Evolutionary conservation across 305 asterid genomes (phyloP), one percentile per base, ranked within the genome.

Genomic region (Rubia tinctorum): DNA sequence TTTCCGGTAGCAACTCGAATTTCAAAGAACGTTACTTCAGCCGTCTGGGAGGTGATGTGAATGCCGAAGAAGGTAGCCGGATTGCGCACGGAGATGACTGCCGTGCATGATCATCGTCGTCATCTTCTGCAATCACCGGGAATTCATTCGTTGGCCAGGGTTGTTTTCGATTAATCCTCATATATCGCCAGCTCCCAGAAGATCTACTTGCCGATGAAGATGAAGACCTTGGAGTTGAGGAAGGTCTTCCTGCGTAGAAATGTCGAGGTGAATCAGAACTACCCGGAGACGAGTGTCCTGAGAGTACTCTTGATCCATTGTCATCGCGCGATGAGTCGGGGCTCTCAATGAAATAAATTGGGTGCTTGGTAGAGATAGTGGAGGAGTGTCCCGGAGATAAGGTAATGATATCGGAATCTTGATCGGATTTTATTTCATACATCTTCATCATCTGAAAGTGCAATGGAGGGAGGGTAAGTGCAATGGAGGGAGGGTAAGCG

Each of bases 11-110:
- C 97, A 45, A 91, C 82, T 2, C 75, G 78, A 67, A 89, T 62
- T 6, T 91, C 81, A 0, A 83, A 80, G 80, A 62, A 91, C 60
- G 82, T 20, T 77, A 93, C 95, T 64, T 76, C 83, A 15, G 87
- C 81, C 39, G 76, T 71, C 9, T 49, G 71, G 56, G 89, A 85
- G 61, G 78, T 75, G 71, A 91, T 86, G 69, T 87, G 81, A 71
- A 93, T 77, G 56, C 95, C 97, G 15, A 83, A 93, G 68, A 88
- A 87, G 13, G 78, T 82, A 14, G 97, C 96, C 2, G 96, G 93
- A 78, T 93, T 93, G 64, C 77, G 74, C 27, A 91, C 75, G n/a
- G 37, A 65, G 55, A 91, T 71, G 20, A 49, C 77, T 12, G 87
- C 86, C 8, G 96, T 87, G 70, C 51, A 45, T 45, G 13, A 56